A percentile compares a stretch with the other conserved stretches of the same genome.
These are phyloP conservation scores for Turnera subulata DNA, from an alignment of 345 rosid species.

Conservation along the genomic window DNA sequence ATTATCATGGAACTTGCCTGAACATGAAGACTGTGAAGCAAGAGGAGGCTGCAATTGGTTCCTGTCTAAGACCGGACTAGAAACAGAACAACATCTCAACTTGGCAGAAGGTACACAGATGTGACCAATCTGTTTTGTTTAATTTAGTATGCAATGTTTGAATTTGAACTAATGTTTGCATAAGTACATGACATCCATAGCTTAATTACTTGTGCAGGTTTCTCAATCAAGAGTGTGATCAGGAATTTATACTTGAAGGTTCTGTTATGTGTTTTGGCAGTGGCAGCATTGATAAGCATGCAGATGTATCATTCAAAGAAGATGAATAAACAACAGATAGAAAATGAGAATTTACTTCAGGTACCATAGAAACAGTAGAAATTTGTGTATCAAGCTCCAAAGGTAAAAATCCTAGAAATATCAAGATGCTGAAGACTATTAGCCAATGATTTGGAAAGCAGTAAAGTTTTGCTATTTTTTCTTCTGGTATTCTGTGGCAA, in stretches of 20 bases:
- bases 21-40: constrained; percentile 8
- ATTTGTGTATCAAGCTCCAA: too few species aligned
- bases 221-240: background rate
- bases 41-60: constrained; percentile 2
- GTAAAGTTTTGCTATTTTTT: too few species aligned
- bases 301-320: constrained; percentile 16
- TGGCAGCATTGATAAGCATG: constrained; percentile 7
- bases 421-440: too few species aligned
- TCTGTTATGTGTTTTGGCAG: constrained; percentile 10
- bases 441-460: too few species aligned
- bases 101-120: too few species aligned
- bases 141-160: too few species aligned
- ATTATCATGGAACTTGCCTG: constrained; percentile 48
- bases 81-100: too few species aligned
- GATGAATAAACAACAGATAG: background rate
- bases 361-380: background rate
- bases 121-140: too few species aligned
- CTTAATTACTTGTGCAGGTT: constrained; percentile 2
- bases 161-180: too few species aligned
- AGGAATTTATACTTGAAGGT: background rate
- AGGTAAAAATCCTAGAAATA: too few species aligned
- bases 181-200: background rate
- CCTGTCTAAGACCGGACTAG: background rate
- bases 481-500: too few species aligned
- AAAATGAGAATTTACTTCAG: constrained; percentile 10